Conservation (phyloP, 1,139 yeast genomes). For the Tardiomyces blankii region DNA sequence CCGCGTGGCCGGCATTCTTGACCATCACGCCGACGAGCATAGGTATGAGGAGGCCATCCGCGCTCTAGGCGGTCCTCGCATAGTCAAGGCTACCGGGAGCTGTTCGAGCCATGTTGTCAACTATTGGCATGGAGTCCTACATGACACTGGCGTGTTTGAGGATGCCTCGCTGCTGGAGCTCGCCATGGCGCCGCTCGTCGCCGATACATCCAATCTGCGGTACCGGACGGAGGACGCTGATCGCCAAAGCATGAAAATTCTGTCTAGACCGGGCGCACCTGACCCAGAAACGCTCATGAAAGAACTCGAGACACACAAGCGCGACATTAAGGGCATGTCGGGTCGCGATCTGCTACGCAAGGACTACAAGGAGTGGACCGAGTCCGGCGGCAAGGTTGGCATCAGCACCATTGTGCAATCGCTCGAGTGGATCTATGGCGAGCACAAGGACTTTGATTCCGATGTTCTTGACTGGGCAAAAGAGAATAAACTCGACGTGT, state of each 20-base stretch:
- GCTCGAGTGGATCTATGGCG: slow-evolving; percentile 42
- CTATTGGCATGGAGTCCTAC: slow-evolving; percentile 20
- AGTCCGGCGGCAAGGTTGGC: slow-evolving; percentile 42
- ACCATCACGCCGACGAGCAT: slow-evolving; percentile 76
- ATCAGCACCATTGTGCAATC: slow-evolving; percentile 67
- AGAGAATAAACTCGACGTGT: slow-evolving; percentile 38
- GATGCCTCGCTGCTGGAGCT: slow-evolving; percentile 22
- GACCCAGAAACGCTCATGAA: slow-evolving; percentile 25
- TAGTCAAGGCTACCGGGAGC: slow-evolving; percentile 57
- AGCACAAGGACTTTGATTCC: slow-evolving; percentile 28
- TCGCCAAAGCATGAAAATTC: slow-evolving; percentile 30
- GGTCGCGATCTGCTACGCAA: slow-evolving; percentile 55
- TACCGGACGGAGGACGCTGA: slow-evolving; percentile 41
- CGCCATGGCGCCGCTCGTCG: slow-evolving; percentile 53
- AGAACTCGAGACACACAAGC: slow-evolving; percentile 43
- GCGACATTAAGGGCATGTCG: slow-evolving; percentile 49
- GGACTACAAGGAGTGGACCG: slow-evolving; percentile 71
- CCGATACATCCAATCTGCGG: slow-evolving; percentile 60
- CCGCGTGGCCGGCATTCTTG: slow-evolving; percentile 53
- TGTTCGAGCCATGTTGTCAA: slow-evolving; percentile 65
- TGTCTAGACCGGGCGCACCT: slow-evolving; percentile 14
- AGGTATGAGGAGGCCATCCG: slow-evolving; percentile 27
- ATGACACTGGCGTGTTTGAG: slow-evolving; percentile 7
- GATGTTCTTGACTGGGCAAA: slow-evolving; percentile 31
- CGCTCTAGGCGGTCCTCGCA: slow-evolving; percentile 39